phyloP scores from a whole-genome alignment of 2,329 filamentous ascomycete species.

The Ceratocystiopsis sp. region DNA sequence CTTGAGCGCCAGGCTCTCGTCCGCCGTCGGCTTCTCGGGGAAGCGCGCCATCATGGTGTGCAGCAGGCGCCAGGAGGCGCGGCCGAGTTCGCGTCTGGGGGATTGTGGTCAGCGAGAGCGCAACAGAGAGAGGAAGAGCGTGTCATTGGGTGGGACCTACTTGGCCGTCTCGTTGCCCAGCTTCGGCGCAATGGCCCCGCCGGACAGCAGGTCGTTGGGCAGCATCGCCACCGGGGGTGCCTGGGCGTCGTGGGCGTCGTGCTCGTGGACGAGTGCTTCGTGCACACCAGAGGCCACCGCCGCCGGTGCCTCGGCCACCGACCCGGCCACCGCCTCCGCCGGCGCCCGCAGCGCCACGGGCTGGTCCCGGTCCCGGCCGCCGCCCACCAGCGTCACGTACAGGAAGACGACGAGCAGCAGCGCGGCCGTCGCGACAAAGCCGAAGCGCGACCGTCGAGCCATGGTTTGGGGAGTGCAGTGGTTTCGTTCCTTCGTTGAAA shows the following conservation, averaged over 20 bases:
- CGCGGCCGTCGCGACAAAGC: conserved; percentile 3
- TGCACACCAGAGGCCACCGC: too few species aligned
- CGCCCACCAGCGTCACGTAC: too few species aligned
- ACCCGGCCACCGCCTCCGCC: too few species aligned
- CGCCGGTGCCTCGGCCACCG: too few species aligned
- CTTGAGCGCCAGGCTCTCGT: conserved; percentile 45
- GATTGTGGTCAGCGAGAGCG: too few species aligned
- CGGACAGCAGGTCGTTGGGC: conserved; percentile 36
- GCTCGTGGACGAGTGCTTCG: neutral
- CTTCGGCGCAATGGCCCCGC: conserved; percentile 61
- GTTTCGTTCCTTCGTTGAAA: too few species aligned
- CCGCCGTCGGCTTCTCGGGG: conserved; percentile 44
- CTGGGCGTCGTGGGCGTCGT: neutral
- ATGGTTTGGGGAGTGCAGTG: conserved; percentile 1
- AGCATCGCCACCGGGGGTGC: conserved; percentile 11
- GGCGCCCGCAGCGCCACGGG: too few species aligned
- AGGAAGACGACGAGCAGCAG: too few species aligned
- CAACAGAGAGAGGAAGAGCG: neutral
- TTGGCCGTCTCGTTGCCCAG: conserved; percentile 70
- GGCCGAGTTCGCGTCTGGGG: conserved; percentile 35
- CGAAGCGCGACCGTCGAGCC: conserved; percentile 6
- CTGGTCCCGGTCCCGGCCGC: too few species aligned
- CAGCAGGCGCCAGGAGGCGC: conserved; percentile 52
- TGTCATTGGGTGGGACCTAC: too few species aligned
- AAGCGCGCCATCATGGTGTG: conserved; percentile 57